A percentile compares a stretch with the other conserved stretches of the same genome.
These are phyloP conservation scores for Termitomyces sp. DNA, from an alignment of 768 basidiomycete species.

Conservation along the genomic window DNA sequence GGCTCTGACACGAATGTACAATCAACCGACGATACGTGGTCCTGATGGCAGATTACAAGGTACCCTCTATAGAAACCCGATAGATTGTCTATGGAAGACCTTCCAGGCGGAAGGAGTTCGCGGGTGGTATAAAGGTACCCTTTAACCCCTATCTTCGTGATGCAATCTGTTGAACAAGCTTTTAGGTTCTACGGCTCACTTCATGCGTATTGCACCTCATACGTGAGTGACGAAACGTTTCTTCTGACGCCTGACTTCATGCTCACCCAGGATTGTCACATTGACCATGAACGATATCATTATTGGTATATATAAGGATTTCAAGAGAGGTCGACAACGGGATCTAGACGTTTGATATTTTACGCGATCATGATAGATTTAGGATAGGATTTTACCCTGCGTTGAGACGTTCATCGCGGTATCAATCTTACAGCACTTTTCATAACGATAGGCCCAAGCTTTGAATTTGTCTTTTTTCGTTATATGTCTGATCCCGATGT, in stretches of 20 bases:
- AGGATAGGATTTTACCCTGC: neutral
- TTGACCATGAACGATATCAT: conserved; percentile 85
- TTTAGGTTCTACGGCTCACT: conserved; percentile 87
- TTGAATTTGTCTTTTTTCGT: too few relatives aligned
- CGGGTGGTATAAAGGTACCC: conserved; percentile 92
- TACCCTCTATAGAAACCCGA: conserved; percentile 81
- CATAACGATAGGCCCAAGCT: too few relatives aligned
- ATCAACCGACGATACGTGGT: conserved; percentile 76
- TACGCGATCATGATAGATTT: neutral
- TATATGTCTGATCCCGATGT: too few relatives aligned
- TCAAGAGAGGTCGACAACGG: conserved; percentile 22
- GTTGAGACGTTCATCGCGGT: too few relatives aligned
- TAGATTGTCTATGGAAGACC: conserved; percentile 97
- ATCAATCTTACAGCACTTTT: too few relatives aligned
- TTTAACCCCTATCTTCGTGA: neutral
- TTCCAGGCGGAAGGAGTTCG: conserved; percentile 81
- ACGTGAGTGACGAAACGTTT: conserved; percentile 47
- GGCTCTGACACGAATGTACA: conserved; percentile 93
- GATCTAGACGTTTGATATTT: conserved; percentile 16
- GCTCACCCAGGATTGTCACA: conserved; percentile 67
- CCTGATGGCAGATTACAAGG: conserved; percentile 72
- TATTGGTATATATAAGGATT: conserved; percentile 57
- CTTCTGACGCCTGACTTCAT: neutral
- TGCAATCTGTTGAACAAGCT: neutral
- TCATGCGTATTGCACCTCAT: conserved; percentile 88